Evolutionary conservation across 768 basidiomycete species (phyloP), one percentile per base, ranked within the genome.

Genomic region (Tulasnella sp.): DNA sequence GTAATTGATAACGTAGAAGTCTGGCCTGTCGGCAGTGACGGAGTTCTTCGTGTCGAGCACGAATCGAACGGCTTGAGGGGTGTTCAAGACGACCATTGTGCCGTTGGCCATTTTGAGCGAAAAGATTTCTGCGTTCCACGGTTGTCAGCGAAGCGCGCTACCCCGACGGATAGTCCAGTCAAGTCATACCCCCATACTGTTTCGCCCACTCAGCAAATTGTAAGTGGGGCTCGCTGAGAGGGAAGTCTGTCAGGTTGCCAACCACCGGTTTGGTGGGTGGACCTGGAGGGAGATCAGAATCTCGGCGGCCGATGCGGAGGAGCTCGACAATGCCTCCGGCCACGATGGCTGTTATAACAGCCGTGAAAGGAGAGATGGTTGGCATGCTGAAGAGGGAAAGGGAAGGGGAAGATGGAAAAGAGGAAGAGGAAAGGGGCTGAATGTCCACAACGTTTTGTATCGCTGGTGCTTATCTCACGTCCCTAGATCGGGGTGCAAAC

Each of bases 201-300:
- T 80, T 75, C 0, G 83, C 81, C 83, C 83, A 83, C 78, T 82
- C 81, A 4, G 83, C 81, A 35, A 84, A 81, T 73, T 78, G 78
- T 70, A 81, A 71, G 55, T 83, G 82, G n/a, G 80, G 74, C 11
- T 76, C 77, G 26, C 37, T 74, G 26, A 75, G 79, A 9, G 83
- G 82, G 37, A 82, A 80, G 26, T 73, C 73, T 16, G 76, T 72
- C 23, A 83, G 16, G 69, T 83, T 83, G 1, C 83, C 83, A 13
- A 83, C 29, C 51, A 83, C 48, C 2, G 82, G 82, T 26, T 78
- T 35, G 18, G 81, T 81, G 16, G 81, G 81, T 11, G 83, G 83
- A 6, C 83, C 83, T 37, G 82, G 82, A 26, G 82, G 82, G 23
- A 82, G 78, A 70, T 80, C 79, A 44, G 79, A 73, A 13, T 78